Base-by-base conservation (phyloP, 2,329 filamentous ascomycete species). In the Fusarium hostae region DNA sequence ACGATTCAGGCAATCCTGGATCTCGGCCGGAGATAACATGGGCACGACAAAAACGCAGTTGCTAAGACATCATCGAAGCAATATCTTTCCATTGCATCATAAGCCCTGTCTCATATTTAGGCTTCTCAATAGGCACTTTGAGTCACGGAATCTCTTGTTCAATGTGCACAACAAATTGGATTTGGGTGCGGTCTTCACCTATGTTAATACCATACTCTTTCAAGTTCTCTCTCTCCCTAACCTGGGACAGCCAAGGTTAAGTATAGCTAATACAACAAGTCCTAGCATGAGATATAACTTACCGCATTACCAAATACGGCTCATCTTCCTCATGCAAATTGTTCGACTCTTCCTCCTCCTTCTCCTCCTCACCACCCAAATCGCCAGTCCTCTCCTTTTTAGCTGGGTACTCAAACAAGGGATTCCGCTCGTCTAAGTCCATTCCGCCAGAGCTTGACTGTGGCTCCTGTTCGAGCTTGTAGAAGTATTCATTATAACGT, bases 1-100 rank as follows among this genome's bases (percentile, higher is more conserved):
- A 66, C 59, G 24, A 45, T 47, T 47, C 37, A 61, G 55, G 55
- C 32, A 66, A 68, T 47, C 50, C 10, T 57, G 4, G 39, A 40
- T 43, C 22, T n/a, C 26, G 9, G 15, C 34, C 20, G 30, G 35
- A 28, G 41, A 28, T 35, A 41, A 48, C 28, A 48, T 57, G 54
- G 59, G 9, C 12, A 52, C 48, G 22, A 26, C 48, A 2, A 20
- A 41, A 35, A 41, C 51, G 18, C 28, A n/a, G 28, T 16, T 26
- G 12, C 18, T 13, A 9, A 51, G 6, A n/a, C 2, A 16, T 37
- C 4, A 3, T 51, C 12, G 18, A 37, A n/a, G 16, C 6, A n/a
- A 51, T n/a, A 24, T 51, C 16, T 22, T 35, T 51, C 48, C 9
- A 13, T n/a, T 24, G 9, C 18, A 15, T 18, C 12, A 26, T 26